Base-by-base conservation (phyloP, 768 basidiomycete genomes). In the Piloderma croceum region DNA sequence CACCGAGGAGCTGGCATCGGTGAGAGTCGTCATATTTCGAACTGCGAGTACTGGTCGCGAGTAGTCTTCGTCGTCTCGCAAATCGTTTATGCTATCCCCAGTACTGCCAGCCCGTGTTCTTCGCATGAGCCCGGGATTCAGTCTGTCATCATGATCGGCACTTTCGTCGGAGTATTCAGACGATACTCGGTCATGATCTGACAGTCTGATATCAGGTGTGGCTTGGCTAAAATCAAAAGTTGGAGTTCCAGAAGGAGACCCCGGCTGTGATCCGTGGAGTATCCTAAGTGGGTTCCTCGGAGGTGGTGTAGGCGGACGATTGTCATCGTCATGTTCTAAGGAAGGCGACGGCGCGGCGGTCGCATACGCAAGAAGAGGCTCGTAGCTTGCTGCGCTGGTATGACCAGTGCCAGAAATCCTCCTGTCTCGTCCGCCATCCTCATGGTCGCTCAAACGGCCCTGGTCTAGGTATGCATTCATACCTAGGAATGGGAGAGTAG, bases 1-100 rank as follows among this genome's bases (percentile, higher is more conserved):
- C n/a, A n/a, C n/a, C n/a, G n/a, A n/a, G n/a, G n/a, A n/a, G n/a
- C n/a, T n/a, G n/a, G n/a, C n/a, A n/a, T n/a, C n/a, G n/a, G n/a
- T n/a, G n/a, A n/a, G n/a, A n/a, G n/a, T n/a, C n/a, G n/a, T n/a
- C n/a, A n/a, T n/a, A n/a, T n/a, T n/a, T n/a, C 72, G 50, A 57
- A 72, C 79, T 45, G 65, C 76, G 45, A 81, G 68, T 19, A 80
- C 75, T 37, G 67, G 69, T 34, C 71, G 63, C 17, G 70, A 72
- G 60, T 77, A 76, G 44, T 77, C 79, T 44, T 77, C 72, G 21
- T 75, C 70, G 48, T 81, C 77, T 45, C 59, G 62, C 33, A 68
- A 39, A 17, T 42, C 31, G 27, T 15, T 29, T 9, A 9, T 9
- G 27, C 9, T 29, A 15, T 15, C 15, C 10, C 27, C 24, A 20